Evolutionary conservation across 1,284 basidiomycete genomes (phyloP).

Genomic region (Trametes polyzona): DNA sequence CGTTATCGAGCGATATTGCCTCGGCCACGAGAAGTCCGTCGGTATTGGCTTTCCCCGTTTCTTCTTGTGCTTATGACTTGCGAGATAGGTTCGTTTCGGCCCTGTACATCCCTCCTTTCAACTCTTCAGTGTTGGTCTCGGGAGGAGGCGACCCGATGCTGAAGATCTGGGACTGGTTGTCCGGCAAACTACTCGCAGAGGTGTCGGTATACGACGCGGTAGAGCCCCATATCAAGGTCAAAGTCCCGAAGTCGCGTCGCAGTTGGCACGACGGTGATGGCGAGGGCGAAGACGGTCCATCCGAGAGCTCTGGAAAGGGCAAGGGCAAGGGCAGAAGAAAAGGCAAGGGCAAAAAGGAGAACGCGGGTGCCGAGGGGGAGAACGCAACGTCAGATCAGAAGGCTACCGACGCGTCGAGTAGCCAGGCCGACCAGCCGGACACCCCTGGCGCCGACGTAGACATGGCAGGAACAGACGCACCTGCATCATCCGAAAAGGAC

Average conservation of each 20-base stretch:
- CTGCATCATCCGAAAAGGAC: neutral
- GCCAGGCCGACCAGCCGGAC: constrained; percentile 21
- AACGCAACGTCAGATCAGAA: constrained; percentile 29
- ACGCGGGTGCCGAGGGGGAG: constrained; percentile 21
- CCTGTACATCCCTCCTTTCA: constrained; percentile 65
- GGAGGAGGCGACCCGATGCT: constrained; percentile 86
- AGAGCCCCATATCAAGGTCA: constrained; percentile 65
- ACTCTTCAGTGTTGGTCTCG: constrained; percentile 64
- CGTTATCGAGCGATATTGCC: constrained; percentile 82
- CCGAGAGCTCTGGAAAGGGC: constrained; percentile 24
- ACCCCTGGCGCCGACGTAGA: constrained; percentile 23
- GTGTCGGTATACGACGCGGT: constrained; percentile 60
- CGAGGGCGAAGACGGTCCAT: constrained; percentile 33
- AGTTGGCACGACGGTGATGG: constrained; percentile 43
- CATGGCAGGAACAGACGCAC: constrained; percentile 14
- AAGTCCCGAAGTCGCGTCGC: constrained; percentile 42
- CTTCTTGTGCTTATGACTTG: neutral
- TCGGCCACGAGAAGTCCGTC: constrained; percentile 81
- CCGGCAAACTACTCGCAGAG: constrained; percentile 55
- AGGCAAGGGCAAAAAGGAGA: constrained; percentile 29
- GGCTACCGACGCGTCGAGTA: constrained; percentile 32
- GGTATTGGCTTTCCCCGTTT: neutral
- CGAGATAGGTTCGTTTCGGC: constrained; percentile 77
- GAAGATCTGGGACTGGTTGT: constrained; percentile 82
- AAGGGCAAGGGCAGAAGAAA: constrained; percentile 32